Percentiles rank a stretch among this genome's conserved stretches.
phyloP scores from a whole-genome alignment of 768 basidiomycete genomes.

The Phlebiopsis flavidoalba region DNA sequence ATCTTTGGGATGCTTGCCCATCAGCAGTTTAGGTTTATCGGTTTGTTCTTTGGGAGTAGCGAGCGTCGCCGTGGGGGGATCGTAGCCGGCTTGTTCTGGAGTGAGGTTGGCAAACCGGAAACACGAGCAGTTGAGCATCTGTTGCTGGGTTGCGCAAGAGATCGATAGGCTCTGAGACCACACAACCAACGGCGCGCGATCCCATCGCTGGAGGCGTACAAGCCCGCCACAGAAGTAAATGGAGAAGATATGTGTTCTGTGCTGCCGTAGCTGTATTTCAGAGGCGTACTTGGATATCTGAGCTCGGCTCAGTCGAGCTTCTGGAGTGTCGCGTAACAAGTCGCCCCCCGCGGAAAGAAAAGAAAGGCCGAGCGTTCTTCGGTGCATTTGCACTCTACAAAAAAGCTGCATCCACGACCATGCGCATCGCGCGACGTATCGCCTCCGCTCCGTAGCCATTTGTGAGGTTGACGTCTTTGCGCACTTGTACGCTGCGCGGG shows the following conservation, averaged over 20 bases:
- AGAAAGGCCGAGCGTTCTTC: too few species aligned
- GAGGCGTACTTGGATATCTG: not conserved
- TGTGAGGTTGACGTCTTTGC: too few species aligned
- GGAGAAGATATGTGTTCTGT: not conserved
- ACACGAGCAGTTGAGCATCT: not conserved
- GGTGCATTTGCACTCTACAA: too few species aligned
- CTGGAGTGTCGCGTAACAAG: not conserved
- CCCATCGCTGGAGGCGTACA: constrained; percentile 4
- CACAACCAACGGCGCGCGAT: not conserved
- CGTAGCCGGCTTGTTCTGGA: not conserved
- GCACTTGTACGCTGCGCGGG: too few species aligned
- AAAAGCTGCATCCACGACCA: too few species aligned
- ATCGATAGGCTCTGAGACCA: not conserved
- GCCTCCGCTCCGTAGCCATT: too few species aligned
- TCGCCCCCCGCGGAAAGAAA: too few species aligned
- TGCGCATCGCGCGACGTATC: too few species aligned
- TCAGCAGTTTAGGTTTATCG: too few species aligned
- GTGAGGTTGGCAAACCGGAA: not conserved
- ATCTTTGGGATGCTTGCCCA: too few species aligned
- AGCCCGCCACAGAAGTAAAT: not conserved
- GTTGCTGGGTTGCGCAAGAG: not conserved
- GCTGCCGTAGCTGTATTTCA: not conserved
- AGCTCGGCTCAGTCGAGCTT: not conserved
- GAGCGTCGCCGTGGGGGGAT: not conserved
- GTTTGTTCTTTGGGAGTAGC: not conserved